Evolutionary conservation across 1,139 yeast genomes (phyloP), one percentile per base, ranked within the genome.

Genomic region (Scheffersomyces illinoinensis): DNA sequence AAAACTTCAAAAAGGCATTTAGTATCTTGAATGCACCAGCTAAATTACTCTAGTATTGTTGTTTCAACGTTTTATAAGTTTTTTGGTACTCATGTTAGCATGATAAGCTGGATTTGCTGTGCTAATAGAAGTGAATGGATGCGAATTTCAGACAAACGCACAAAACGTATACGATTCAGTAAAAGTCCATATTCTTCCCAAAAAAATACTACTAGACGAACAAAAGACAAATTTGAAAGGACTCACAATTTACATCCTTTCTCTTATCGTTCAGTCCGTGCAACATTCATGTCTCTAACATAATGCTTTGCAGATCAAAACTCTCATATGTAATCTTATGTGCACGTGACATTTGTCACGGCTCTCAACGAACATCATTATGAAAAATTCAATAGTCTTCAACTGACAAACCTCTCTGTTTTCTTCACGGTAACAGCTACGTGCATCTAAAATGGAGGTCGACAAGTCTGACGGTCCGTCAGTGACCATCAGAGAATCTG

Each of bases 401-500:
- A 56, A 53, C 33, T 18, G 33, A 24, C 21, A 49, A 20, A 53
- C 26, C 39, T 20, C 18, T 26, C 26, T 24, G 33, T 50, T 23
- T 46, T 52, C 26, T 55, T 5, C 33, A 24, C 33, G 10, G 33
- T 24, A 24, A 33, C 43, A 7, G 43, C 43, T 33, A 33, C 43
- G 43, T 33, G 17, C 10, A 33, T 33, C 21, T 62, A 67, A 21
- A 61, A 79, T 77, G 82, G 82, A 78, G 59, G 75, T 78, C 63
- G 83, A 79, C 59, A 70, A 68, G 61, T 69, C 71, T 51, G 70
- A 70, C 56, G 84, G 83, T 12, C 97, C 98, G 24, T 88, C 91
- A 65, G 91, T 95, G 62, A 93, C 96, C 56, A 95, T 95, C 71
- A 87, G 98, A 74, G 89, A 89, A 67, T 86, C 95, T 39, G 93